Evolutionary conservation across 2,329 filamentous ascomycete species (phyloP), one percentile per base, ranked within the genome.

Genomic region (Talaromyces sp.): DNA sequence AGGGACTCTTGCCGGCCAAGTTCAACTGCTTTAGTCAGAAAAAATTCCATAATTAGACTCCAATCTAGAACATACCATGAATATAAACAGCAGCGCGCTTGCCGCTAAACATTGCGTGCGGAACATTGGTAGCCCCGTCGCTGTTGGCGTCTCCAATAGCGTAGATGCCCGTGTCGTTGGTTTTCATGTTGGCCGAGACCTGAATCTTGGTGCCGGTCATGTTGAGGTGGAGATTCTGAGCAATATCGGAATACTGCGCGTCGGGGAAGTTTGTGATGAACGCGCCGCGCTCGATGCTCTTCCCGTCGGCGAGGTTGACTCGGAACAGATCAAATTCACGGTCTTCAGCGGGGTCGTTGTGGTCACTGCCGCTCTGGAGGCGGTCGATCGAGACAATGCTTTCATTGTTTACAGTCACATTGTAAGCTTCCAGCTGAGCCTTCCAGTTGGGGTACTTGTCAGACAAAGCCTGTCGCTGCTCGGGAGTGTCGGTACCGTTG

Each of bases 121-220:
- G 84, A 0, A 87, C 80, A 64, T 87, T 88, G 3, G 84, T 86
- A 9, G 77, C 75, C n/a, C 81, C 81, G 58, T 87, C 84, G 33
- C 79, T 80, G 71, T 87, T 88, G 13, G 81, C 81, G 64, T 88
- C 85, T 0, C 85, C 85, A 22, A 87, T 71, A 5, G 82, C 85
- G 33, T 65, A 82, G 87, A 87, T 79, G 1, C 84, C 84, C 0
- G 73, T 68, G 4, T 85, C 67, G 58, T 80, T 87, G 0, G 85
- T 86, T 15, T 74, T 66, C 62, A 83, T 81, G n/a, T 72, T 74
- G 1, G 71, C 62, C 44, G 82, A 76, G 0, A 77, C 79, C 0
- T 73, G 72, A 17, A 86, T 75, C 5, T 81, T 78, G 9, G 75
- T 76, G 2, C 75, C 75, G 10, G 71, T 71, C 6, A 85, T 70